phyloP scores from a whole-genome alignment of 306 rosid species.

The Adenanthera pavonina region DNA sequence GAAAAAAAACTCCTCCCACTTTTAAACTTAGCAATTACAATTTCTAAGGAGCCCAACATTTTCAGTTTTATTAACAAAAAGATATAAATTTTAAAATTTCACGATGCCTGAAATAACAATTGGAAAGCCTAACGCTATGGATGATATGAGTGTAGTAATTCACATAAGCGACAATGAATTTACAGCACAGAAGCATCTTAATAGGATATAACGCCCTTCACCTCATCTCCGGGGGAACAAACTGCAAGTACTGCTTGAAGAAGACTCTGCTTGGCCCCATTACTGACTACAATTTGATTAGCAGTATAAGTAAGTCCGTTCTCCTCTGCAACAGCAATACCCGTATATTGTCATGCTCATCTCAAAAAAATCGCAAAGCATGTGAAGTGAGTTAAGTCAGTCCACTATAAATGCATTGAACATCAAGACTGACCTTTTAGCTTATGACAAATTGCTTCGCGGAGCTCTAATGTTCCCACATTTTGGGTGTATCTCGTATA shows the following conservation, averaged over 20 bases:
- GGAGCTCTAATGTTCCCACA: slow-evolving; percentile 81
- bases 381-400: neutral
- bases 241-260: slow-evolving; percentile 85
- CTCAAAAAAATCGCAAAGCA: neutral
- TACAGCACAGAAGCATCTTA: neutral
- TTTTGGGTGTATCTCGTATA: slow-evolving; percentile 81
- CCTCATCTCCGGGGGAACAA: slow-evolving; percentile 95
- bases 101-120: neutral
- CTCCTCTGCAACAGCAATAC: slow-evolving; percentile 65
- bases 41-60: neutral
- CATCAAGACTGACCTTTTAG: slow-evolving; percentile 65
- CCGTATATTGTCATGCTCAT: neutral
- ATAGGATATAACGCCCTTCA: slow-evolving; percentile 25
- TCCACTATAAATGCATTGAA: neutral
- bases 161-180: neutral
- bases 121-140: neutral
- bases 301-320: slow-evolving; percentile 79
- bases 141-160: neutral
- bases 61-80: neutral
- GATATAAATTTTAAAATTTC: neutral
- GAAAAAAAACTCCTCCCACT: neutral
- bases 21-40: neutral
- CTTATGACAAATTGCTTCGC: slow-evolving; percentile 88
- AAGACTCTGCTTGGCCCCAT: slow-evolving; percentile 95
- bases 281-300: slow-evolving; percentile 83